Evolutionary conservation across 371 early-diverging fungal species (phyloP), one percentile per base, ranked within the genome.

Genomic region (Mortierella sp.): DNA sequence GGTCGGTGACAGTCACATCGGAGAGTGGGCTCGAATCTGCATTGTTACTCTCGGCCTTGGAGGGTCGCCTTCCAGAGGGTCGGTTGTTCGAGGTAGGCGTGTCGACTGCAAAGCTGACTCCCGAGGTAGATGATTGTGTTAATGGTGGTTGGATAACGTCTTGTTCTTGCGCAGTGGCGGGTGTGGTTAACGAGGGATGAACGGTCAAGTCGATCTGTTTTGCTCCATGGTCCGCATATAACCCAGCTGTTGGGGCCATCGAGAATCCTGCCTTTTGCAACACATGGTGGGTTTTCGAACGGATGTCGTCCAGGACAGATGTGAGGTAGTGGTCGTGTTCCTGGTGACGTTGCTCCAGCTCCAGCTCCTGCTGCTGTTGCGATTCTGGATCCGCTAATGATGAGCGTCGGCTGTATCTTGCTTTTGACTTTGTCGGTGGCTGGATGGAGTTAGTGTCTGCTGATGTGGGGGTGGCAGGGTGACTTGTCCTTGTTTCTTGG

Each of bases 241-340:
- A 31, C n/a, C 85, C 77, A 24, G 85, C 85, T 42, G 48, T 72
- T 14, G 85, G 85, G 13, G 85, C 75, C 74, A 84, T 78, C 7
- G 82, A 75, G 54, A 82, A 82, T n/a, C 82, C 79, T 11, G 79
- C 79, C 71, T 78, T 78, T 55, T 81, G 81, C 2, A 84, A 26
- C 4, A 81, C 85, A 16, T 78, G 70, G 26, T 77, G 73, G 10
- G 85, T 81, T 76, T 77, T 84, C 3, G 74, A 65, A 7, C 85
- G 81, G 38, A 84, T 54, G 63, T 79, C 81, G 8, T 81, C 82
- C 65, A 84, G 57, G 9, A 81, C 74, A 28, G 84, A 80, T 0
- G 75, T 60, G 13, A 82, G 70, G 31, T 78, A 79, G 24, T 74
- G 72, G 26, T 79, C 76, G 6, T 76, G 57, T 34, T 77, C 78